phyloP scores from a whole-genome alignment of 495 filamentous ascomycete species.

The Neurospora sp. region DNA sequence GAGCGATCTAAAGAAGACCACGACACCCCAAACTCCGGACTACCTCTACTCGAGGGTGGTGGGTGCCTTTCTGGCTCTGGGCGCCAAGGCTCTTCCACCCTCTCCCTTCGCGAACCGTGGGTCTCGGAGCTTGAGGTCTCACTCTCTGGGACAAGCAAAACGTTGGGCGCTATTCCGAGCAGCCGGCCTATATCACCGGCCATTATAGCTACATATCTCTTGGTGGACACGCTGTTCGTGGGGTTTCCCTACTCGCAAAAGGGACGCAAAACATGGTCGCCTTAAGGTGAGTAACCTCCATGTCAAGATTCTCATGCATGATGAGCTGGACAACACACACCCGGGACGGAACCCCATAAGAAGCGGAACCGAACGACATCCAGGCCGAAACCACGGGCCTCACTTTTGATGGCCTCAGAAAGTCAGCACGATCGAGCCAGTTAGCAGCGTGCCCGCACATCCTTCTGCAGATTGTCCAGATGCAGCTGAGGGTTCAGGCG shows the following conservation, averaged over 20 bases:
- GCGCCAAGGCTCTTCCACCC: too few species aligned
- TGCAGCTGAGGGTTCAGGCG: neutral
- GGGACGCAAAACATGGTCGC: conserved; percentile 25
- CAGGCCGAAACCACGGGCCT: neutral
- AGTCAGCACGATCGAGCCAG: neutral
- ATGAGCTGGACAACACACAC: conserved; percentile 22
- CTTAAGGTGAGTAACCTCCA: conserved; percentile 16
- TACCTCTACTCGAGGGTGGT: neutral
- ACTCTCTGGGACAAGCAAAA: neutral
- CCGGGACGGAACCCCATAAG: neutral
- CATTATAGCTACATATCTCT: neutral
- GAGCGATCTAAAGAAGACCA: neutral
- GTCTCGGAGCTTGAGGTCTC: conserved; percentile 2
- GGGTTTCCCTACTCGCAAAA: neutral
- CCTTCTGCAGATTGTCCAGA: neutral
- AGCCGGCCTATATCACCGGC: neutral
- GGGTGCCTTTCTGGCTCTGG: too few species aligned
- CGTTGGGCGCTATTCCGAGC: neutral
- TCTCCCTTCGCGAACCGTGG: neutral
- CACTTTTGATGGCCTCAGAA: neutral
- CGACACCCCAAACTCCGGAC: neutral
- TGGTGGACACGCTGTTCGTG: neutral
- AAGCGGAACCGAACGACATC: neutral
- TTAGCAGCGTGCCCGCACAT: neutral
- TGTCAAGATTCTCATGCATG: conserved; percentile 24